Evolutionary conservation across 148 eudicot genomes (phyloP).

Genomic region (Spergularia marina): DNA sequence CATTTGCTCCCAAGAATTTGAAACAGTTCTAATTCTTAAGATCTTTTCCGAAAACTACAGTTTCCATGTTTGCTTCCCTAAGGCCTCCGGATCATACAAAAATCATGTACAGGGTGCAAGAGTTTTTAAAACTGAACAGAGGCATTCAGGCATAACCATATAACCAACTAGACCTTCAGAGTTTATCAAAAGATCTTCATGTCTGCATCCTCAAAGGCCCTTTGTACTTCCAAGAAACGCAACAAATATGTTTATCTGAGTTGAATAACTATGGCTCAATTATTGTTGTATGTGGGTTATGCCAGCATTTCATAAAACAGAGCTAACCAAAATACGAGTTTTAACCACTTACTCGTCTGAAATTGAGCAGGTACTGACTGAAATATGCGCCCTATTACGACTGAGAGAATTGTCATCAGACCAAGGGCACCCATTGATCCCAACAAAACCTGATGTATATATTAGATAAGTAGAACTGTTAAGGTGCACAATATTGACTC

Average conservation of each 20-base stretch:
- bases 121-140: too few relatives aligned
- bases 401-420: conserved; percentile 80
- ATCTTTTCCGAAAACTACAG: too few relatives aligned
- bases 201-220: too few relatives aligned
- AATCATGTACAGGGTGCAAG: too few relatives aligned
- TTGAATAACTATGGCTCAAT: not conserved
- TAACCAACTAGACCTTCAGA: too few relatives aligned
- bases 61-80: too few relatives aligned
- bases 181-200: too few relatives aligned
- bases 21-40: too few relatives aligned
- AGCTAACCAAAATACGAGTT: not conserved
- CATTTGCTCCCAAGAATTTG: too few relatives aligned
- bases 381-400: conserved; percentile 78
- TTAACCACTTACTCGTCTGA: conserved; percentile 79
- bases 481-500: not conserved
- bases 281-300: not conserved
- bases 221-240: too few relatives aligned
- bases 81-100: too few relatives aligned
- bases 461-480: not conserved
- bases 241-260: not conserved
- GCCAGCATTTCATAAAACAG: not conserved
- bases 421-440: conserved; percentile 97
- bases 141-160: too few relatives aligned
- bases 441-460: conserved; percentile 67
- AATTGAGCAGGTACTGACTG: conserved; percentile 98